Evolutionary conservation across 805 yeast genomes (phyloP).

Genomic region (Phaffomyces antillensis): DNA sequence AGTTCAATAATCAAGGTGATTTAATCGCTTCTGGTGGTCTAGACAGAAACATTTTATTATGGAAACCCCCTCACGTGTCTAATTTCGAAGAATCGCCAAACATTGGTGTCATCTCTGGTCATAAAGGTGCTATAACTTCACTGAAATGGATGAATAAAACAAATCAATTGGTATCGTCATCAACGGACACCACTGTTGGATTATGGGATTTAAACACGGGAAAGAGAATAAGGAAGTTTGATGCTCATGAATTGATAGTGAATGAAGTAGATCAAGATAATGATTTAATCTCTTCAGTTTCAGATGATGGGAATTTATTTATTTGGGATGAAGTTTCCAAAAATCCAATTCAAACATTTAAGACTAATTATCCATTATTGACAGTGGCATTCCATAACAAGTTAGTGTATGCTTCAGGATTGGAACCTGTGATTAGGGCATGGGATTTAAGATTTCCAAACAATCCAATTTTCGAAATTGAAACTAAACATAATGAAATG

Average conservation of each 20-base stretch:
- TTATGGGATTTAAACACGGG: slow-evolving; percentile 60
- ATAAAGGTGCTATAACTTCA: slow-evolving; percentile 59
- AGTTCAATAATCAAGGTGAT: slow-evolving; percentile 46
- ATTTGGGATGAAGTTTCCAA: slow-evolving; percentile 66
- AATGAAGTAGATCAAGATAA: slow-evolving; percentile 42
- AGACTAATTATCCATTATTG: slow-evolving; percentile 52
- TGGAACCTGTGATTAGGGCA: slow-evolving; percentile 56
- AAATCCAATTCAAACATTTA: slow-evolving; percentile 29
- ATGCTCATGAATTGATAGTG: slow-evolving; percentile 45
- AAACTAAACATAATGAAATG: slow-evolving; percentile 38
- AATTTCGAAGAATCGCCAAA: slow-evolving; percentile 23
- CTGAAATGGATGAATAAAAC: slow-evolving; percentile 44
- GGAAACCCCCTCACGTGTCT: slow-evolving; percentile 21
- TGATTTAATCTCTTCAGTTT: slow-evolving; percentile 41
- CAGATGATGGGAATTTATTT: slow-evolving; percentile 56
- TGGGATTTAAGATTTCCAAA: slow-evolving; percentile 47
- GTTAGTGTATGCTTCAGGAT: slow-evolving; percentile 51
- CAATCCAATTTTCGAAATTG: slow-evolving; percentile 38
- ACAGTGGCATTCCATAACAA: slow-evolving; percentile 40
- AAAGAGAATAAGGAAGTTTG: slow-evolving; percentile 42
- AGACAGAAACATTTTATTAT: slow-evolving; percentile 38
- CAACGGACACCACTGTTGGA: slow-evolving; percentile 57
- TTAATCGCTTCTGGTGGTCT: slow-evolving; percentile 55
- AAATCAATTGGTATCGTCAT: slow-evolving; percentile 40
- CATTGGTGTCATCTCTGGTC: slow-evolving; percentile 44